A percentile compares a stretch with the other conserved stretches of the same genome.
phyloP scores from a whole-genome alignment of 768 basidiomycete genomes.

The Boletales sp. region DNA sequence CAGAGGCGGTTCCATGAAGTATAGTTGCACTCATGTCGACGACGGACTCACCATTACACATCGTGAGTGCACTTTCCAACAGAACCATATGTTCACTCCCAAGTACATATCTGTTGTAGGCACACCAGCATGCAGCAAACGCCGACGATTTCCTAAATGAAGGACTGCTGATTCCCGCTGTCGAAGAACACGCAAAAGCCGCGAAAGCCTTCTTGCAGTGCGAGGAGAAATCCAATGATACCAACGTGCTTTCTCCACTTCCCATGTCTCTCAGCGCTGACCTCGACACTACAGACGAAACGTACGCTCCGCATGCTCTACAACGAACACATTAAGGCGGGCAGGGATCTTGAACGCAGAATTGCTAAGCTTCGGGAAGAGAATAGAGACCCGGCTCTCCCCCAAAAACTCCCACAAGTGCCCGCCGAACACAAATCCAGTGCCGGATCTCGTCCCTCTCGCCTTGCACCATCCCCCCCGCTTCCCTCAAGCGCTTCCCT shows the following conservation, averaged over 20 bases:
- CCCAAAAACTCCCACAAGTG: slow-evolving; percentile 47
- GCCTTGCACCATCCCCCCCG: slow-evolving; percentile 43
- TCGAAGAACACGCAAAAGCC: slow-evolving; percentile 71
- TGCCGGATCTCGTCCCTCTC: slow-evolving; percentile 11
- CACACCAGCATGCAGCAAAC: slow-evolving; percentile 78
- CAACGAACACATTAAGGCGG: slow-evolving; percentile 69
- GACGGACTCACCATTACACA: slow-evolving; percentile 49
- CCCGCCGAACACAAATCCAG: slow-evolving; percentile 23
- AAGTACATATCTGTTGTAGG: slow-evolving; percentile 39
- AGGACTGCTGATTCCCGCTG: slow-evolving; percentile 68
- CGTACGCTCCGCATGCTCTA: slow-evolving; percentile 72
- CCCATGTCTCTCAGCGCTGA: slow-evolving; percentile 4
- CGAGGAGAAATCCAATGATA: slow-evolving; percentile 68
- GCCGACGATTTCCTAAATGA: slow-evolving; percentile 68
- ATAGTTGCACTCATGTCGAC: slow-evolving; percentile 22
- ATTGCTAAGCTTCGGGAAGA: slow-evolving; percentile 72
- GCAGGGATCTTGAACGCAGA: slow-evolving; percentile 66
- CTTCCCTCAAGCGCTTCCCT: slow-evolving; percentile 38
- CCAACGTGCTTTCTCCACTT: slow-evolving; percentile 48
- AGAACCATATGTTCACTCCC: not conserved
- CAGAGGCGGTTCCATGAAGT: no score
- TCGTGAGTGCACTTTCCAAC: slow-evolving; percentile 32
- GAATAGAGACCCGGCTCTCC: slow-evolving; percentile 70
- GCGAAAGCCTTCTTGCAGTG: slow-evolving; percentile 73
- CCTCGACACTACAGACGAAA: slow-evolving; percentile 52